Conservation (phyloP, 495 filamentous ascomycete species). For the Tuber indicum region DNA sequence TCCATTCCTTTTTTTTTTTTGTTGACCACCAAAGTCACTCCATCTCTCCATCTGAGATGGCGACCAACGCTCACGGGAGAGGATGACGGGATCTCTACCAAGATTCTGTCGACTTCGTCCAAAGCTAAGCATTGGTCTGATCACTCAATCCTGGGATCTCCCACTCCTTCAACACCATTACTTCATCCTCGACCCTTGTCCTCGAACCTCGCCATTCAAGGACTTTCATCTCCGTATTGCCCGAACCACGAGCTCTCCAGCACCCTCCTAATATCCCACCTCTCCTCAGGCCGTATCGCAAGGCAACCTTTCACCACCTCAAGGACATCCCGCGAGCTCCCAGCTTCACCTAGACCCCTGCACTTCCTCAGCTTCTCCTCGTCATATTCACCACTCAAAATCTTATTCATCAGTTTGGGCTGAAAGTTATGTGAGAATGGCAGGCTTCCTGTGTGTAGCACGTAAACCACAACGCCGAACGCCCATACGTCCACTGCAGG, state of each 20-base stretch:
- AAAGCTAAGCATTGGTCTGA: neutral
- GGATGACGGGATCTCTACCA: neutral
- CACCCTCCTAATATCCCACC: slow-evolving; percentile 53
- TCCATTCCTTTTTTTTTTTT: neutral
- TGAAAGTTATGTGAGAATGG: slow-evolving; percentile 61
- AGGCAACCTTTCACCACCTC: slow-evolving; percentile 52
- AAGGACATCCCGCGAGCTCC: slow-evolving; percentile 44
- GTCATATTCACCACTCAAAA: slow-evolving; percentile 59
- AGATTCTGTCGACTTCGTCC: neutral
- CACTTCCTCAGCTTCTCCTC: slow-evolving; percentile 45
- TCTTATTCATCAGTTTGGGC: slow-evolving; percentile 55
- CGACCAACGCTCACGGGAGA: neutral
- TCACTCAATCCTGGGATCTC: neutral
- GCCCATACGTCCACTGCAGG: slow-evolving; percentile 66
- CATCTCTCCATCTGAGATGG: neutral
- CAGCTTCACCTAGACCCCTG: slow-evolving; percentile 33
- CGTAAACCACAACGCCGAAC: slow-evolving; percentile 61
- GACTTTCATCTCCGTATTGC: slow-evolving; percentile 30
- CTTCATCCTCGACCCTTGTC: neutral
- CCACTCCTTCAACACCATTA: neutral
- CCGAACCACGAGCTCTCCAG: slow-evolving; percentile 55
- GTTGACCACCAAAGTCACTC: neutral
- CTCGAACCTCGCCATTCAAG: slow-evolving; percentile 10
- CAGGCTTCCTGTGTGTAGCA: slow-evolving; percentile 58
- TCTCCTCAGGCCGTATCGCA: slow-evolving; percentile 49